A percentile compares a stretch with the other conserved stretches of the same genome.
phyloP scores from a whole-genome alignment of 2,329 filamentous ascomycete genomes.

The Venturia aucupariae region DNA sequence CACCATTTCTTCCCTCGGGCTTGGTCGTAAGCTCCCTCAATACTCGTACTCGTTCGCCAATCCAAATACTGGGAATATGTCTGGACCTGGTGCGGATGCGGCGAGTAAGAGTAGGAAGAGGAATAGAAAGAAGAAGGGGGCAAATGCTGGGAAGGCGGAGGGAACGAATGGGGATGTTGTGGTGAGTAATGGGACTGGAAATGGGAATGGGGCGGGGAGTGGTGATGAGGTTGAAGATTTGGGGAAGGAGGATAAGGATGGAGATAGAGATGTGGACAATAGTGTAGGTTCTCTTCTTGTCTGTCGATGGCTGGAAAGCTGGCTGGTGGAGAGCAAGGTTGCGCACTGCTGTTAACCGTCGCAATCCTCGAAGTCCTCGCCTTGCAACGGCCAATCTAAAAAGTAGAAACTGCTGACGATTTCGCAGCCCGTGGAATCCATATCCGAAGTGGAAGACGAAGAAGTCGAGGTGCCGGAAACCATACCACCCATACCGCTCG shows the following conservation, averaged over 20 bases:
- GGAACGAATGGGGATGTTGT: slow-evolving; percentile 23
- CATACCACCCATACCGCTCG: background rate
- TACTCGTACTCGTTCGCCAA: background rate
- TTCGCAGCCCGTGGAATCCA: background rate
- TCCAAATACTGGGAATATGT: background rate
- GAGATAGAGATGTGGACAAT: background rate
- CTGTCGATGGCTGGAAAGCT: no score
- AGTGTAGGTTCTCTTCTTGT: slow-evolving; percentile 1
- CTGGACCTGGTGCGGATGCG: background rate
- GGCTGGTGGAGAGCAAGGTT: no score
- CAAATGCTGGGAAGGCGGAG: slow-evolving; percentile 14
- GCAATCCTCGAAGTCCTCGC: no score
- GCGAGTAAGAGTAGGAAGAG: slow-evolving; percentile 31
- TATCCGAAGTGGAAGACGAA: slow-evolving; percentile 9
- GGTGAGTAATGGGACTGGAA: slow-evolving; percentile 25
- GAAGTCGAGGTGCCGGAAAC: slow-evolving; percentile 7
- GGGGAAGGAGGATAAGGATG: slow-evolving; percentile 20
- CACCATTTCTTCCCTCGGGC: slow-evolving; percentile 2
- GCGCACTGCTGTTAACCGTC: no score
- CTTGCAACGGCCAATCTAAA: no score
- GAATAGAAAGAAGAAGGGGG: slow-evolving; percentile 32
- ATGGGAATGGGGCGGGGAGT: slow-evolving; percentile 28
- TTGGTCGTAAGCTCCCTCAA: background rate
- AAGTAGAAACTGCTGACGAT: slow-evolving; percentile 11
- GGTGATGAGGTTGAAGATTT: slow-evolving; percentile 30